Evolutionary conservation across 2,329 filamentous ascomycete genomes (phyloP).

Genomic region (Leptoxyphium fumago): DNA sequence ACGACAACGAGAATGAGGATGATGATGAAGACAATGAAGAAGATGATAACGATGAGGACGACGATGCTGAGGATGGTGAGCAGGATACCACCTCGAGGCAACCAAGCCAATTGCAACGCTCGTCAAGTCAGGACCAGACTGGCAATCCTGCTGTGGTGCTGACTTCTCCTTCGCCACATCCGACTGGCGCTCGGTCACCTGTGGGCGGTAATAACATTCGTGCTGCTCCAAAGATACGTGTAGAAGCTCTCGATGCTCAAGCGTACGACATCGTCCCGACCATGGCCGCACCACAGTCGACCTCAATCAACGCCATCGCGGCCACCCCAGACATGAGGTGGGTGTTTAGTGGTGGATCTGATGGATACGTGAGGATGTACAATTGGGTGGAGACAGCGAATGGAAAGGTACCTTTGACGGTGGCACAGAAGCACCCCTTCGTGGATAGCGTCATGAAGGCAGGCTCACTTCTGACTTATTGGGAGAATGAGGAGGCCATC

Average conservation of each 20-base stretch:
- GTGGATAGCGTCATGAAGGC: slow-evolving; percentile 96
- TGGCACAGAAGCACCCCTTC: slow-evolving; percentile 90
- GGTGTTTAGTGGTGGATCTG: slow-evolving; percentile 85
- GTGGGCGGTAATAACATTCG: slow-evolving; percentile 12
- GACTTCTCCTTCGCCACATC: slow-evolving; percentile 32
- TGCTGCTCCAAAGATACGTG: slow-evolving; percentile 37
- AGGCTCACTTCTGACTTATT: slow-evolving; percentile 87
- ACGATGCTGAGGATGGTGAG: slow-evolving; percentile 29
- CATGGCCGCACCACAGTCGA: slow-evolving; percentile 89
- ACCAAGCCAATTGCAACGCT: slow-evolving; percentile 8
- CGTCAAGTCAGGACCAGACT: slow-evolving; percentile 6
- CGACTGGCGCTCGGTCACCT: slow-evolving; percentile 18
- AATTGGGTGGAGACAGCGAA: slow-evolving; percentile 93
- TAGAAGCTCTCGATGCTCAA: slow-evolving; percentile 63
- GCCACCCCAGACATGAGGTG: slow-evolving; percentile 89
- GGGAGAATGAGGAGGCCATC: slow-evolving; percentile 76
- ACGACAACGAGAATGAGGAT: slow-evolving; percentile 25
- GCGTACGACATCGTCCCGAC: slow-evolving; percentile 94
- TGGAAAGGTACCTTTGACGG: slow-evolving; percentile 80
- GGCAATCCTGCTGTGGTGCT: slow-evolving; percentile 33
- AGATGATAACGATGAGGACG: slow-evolving; percentile 19
- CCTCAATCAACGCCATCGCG: slow-evolving; percentile 83
- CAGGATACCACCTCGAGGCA: slow-evolving; percentile 30
- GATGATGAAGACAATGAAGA: slow-evolving; percentile 25
- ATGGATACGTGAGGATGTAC: slow-evolving; percentile 94